phyloP scores from a whole-genome alignment of 75 land plant species.

The Azolla pinnata region DNA sequence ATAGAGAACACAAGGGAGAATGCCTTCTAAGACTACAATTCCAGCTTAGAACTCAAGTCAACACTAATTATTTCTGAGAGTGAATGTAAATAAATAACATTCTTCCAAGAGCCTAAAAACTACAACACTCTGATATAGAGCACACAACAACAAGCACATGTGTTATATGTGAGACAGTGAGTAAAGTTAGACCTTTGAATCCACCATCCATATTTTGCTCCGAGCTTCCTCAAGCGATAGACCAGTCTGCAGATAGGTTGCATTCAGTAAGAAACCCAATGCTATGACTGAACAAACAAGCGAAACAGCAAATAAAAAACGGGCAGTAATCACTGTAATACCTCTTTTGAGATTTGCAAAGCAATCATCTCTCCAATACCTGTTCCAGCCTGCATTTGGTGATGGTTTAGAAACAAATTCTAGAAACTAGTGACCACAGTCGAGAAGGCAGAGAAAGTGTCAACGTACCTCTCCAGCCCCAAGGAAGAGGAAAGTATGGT shows the following conservation, averaged over 20 bases:
- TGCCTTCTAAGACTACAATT: too few relatives aligned
- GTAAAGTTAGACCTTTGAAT: slow-evolving; percentile 64
- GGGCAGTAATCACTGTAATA: slow-evolving; percentile 1
- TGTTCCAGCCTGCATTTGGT: slow-evolving; percentile 67
- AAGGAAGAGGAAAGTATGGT: slow-evolving; percentile 78
- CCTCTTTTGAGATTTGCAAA: slow-evolving; percentile 67
- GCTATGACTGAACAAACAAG: too few relatives aligned
- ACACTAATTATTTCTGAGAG: too few relatives aligned
- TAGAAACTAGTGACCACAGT: too few relatives aligned
- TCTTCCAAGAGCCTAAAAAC: too few relatives aligned
- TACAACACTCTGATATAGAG: too few relatives aligned
- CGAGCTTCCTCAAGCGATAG: slow-evolving; percentile 58
- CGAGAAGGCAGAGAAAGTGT: too few relatives aligned
- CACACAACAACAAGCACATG: neutral
- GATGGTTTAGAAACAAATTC: slow-evolving; percentile 1
- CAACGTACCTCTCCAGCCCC: slow-evolving; percentile 84
- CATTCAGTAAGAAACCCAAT: neutral
- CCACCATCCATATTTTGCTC: slow-evolving; percentile 78
- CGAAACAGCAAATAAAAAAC: neutral
- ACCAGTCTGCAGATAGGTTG: slow-evolving; percentile 43
- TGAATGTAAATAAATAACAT: too few relatives aligned
- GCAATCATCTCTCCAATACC: slow-evolving; percentile 88
- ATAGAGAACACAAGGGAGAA: too few relatives aligned
- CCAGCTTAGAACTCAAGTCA: too few relatives aligned
- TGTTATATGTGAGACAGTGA: too few relatives aligned